Conservation (phyloP, 2,329 filamentous ascomycete genomes). For the Dactylellina parvicollis region DNA sequence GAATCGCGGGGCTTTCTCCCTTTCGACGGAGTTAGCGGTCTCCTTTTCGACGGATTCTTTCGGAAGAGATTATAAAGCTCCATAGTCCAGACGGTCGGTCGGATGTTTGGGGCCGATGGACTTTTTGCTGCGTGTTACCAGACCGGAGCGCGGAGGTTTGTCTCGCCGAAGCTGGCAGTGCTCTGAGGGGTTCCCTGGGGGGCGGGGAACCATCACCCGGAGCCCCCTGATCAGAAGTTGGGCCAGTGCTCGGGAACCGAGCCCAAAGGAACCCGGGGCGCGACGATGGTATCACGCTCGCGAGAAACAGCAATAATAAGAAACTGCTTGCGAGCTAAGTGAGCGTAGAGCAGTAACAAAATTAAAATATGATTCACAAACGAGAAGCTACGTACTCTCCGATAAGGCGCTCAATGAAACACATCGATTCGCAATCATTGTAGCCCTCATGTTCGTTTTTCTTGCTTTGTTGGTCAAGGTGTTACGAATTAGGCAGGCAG, state of each 20-base stretch:
- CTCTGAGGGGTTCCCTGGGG: background rate
- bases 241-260: too few relatives aligned
- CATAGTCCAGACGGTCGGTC: constrained; percentile 32
- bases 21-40: constrained; percentile 10
- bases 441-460: constrained; percentile 13
- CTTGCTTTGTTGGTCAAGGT: constrained; percentile 33
- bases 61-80: constrained; percentile 32
- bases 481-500: constrained; percentile 51
- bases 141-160: constrained; percentile 41
- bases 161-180: constrained; percentile 30
- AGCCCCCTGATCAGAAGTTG: background rate
- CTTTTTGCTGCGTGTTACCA: constrained; percentile 24
- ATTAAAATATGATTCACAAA: constrained; percentile 26
- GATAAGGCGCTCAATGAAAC: constrained; percentile 42
- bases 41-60: constrained; percentile 22
- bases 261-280: too few relatives aligned
- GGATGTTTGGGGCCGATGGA: constrained; percentile 23
- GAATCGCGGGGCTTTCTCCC: background rate
- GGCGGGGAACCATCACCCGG: background rate
- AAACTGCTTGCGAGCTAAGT: constrained; percentile 13
- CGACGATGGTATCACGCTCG: background rate
- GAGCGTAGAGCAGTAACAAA: constrained; percentile 6
- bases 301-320: constrained; percentile 1
- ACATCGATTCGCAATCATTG: constrained; percentile 20
- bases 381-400: constrained; percentile 39